Conservation (phyloP, 495 filamentous ascomycete species). For the Parachaetomium inaequale region DNA sequence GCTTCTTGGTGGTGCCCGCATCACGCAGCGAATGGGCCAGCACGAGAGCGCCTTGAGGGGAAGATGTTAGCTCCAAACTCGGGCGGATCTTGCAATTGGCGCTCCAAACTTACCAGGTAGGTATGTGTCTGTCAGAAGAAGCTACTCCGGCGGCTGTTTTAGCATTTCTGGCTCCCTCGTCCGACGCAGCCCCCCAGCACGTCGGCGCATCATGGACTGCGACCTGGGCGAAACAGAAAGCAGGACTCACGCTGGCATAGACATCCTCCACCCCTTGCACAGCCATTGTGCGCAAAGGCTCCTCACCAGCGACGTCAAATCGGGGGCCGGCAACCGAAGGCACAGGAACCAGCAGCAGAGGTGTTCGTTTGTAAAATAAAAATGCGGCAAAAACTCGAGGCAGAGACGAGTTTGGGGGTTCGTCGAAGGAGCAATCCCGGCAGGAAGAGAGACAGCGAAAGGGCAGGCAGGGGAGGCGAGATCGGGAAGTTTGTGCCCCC, state of each 20-base stretch:
- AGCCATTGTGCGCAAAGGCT: conserved; percentile 26
- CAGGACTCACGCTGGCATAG: conserved; percentile 51
- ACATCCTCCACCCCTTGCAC: conserved; percentile 46
- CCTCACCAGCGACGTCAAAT: conserved; percentile 20
- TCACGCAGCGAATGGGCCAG: conserved; percentile 93
- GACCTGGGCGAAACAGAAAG: neutral
- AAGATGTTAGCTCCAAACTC: conserved; percentile 5
- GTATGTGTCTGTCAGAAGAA: conserved; percentile 86
- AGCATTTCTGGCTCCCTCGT: conserved; percentile 23
- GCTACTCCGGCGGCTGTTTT: conserved; percentile 48
- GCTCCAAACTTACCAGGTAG: conserved; percentile 65
- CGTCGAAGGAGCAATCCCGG: neutral
- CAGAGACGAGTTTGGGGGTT: neutral
- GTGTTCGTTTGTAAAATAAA: neutral
- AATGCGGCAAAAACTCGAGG: neutral
- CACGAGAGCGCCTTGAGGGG: conserved; percentile 72
- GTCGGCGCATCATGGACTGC: neutral
- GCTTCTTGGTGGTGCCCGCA: conserved; percentile 79
- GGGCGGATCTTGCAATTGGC: conserved; percentile 20
- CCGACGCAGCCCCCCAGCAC: neutral
- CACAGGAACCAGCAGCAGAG: neutral
- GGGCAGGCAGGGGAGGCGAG: neutral
- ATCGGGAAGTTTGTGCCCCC: conserved; percentile 2
- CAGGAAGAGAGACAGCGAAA: neutral
- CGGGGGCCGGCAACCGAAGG: neutral